These are phyloP conservation scores for Cytospora leucostoma DNA, from an alignment of 2,329 filamentous ascomycete species.

Conservation along the genomic window DNA sequence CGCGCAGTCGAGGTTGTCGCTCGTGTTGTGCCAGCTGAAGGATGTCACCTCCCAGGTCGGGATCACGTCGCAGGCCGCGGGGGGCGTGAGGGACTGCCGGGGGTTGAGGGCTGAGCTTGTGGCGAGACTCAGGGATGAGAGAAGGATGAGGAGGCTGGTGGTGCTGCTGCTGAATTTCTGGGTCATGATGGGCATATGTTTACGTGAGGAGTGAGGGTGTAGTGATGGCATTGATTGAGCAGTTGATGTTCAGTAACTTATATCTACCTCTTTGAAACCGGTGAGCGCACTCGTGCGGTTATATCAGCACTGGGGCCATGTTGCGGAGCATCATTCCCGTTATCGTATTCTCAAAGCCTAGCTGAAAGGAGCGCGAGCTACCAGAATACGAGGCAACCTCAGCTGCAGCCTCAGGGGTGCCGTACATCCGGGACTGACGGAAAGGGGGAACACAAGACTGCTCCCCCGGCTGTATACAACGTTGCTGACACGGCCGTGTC, in stretches of 20 bases:
- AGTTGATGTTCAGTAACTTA: background rate
- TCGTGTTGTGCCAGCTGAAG: slow-evolving; percentile 18
- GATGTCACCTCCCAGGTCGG: slow-evolving; percentile 19
- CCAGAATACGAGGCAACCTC: background rate
- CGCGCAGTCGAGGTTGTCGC: slow-evolving; percentile 17
- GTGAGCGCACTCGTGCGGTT: background rate
- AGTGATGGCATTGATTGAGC: background rate
- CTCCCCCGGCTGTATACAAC: background rate
- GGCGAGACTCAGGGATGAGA: background rate
- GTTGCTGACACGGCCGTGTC: background rate
- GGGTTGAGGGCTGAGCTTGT: background rate
- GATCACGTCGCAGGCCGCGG: slow-evolving; percentile 21
- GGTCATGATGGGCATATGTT: background rate
- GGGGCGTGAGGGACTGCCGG: slow-evolving; percentile 9
- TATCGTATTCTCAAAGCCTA: background rate
- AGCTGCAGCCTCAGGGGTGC: background rate
- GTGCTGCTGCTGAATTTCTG: background rate
- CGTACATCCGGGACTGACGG: too few species aligned
- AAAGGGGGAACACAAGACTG: background rate
- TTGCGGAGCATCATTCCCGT: background rate
- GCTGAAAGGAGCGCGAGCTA: background rate
- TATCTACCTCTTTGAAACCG: background rate
- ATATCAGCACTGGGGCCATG: background rate
- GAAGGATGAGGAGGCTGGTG: background rate
- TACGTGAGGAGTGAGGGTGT: background rate